A percentile compares a stretch with the other conserved stretches of the same genome.
These are phyloP conservation scores for Boletus pseudopeckii DNA, from an alignment of 768 basidiomycete genomes.

Conservation along the genomic window DNA sequence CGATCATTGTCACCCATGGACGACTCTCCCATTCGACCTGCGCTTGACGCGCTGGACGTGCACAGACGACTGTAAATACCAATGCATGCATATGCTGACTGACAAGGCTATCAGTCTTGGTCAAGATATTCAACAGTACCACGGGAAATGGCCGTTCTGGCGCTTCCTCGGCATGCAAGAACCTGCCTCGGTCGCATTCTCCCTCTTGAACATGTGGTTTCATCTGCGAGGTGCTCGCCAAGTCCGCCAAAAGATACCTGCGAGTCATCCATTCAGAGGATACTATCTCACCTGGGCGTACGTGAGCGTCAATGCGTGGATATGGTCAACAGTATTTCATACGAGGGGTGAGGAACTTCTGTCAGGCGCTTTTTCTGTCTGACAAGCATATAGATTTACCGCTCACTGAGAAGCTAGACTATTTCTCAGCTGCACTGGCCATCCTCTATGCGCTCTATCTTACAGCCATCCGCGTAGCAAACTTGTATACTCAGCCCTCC, in stretches of 20 bases:
- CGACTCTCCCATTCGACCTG: slow-evolving; percentile 50
- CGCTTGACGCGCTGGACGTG: slow-evolving; percentile 84
- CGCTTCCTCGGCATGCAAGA: slow-evolving; percentile 88
- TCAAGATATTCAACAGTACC: slow-evolving; percentile 64
- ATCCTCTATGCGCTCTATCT: slow-evolving; percentile 82
- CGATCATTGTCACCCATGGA: slow-evolving; percentile 30
- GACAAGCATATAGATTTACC: slow-evolving; percentile 57
- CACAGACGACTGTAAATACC: slow-evolving; percentile 82
- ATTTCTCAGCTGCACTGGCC: slow-evolving; percentile 87
- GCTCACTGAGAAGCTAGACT: slow-evolving; percentile 86
- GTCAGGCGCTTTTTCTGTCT: neutral
- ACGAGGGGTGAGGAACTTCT: slow-evolving; percentile 66
- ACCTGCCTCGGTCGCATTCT: slow-evolving; percentile 88
- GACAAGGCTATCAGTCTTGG: slow-evolving; percentile 46
- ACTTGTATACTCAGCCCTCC: slow-evolving; percentile 53
- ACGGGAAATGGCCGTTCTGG: slow-evolving; percentile 98
- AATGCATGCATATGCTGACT: slow-evolving; percentile 81
- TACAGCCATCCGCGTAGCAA: slow-evolving; percentile 71
- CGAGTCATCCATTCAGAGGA: slow-evolving; percentile 61
- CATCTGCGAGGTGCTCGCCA: slow-evolving; percentile 61
- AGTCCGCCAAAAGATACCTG: slow-evolving; percentile 46
- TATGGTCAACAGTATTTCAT: slow-evolving; percentile 91
- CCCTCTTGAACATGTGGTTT: slow-evolving; percentile 76
- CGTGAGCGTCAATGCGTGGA: slow-evolving; percentile 85
- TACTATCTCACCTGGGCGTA: slow-evolving; percentile 68